Evolutionary conservation across 139 green algal genomes (phyloP).

Genomic region (Tetraselmis chui): DNA sequence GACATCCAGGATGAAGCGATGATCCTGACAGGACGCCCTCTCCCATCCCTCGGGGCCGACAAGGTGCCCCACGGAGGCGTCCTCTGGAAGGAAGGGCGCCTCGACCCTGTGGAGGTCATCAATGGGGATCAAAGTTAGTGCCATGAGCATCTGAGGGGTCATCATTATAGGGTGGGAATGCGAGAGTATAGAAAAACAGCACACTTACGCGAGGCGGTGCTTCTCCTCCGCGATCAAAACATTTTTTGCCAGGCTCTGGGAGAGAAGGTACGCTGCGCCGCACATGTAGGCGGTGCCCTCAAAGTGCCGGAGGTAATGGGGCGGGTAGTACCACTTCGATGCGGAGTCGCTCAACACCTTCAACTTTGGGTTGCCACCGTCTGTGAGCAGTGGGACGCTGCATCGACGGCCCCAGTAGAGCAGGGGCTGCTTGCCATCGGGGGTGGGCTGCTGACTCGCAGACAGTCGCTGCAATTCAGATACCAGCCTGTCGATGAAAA

Average conservation of each 20-base stretch:
- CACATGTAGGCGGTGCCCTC: neutral
- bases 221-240: neutral
- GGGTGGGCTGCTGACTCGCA: neutral
- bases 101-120: neutral
- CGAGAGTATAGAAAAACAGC: too few species aligned
- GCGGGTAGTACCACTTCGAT: neutral
- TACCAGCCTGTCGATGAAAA: neutral
- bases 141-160: too few species aligned
- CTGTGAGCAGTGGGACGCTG: neutral
- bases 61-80: neutral
- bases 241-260: neutral
- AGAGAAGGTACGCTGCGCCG: neutral
- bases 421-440: neutral
- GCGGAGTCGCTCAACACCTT: neutral
- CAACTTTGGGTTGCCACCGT: neutral
- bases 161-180: too few species aligned
- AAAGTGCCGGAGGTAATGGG: neutral
- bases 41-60: neutral
- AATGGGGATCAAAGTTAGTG: too few species aligned
- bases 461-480: neutral
- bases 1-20: neutral
- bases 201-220: neutral
- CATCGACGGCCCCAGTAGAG: neutral
- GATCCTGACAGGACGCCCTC: neutral
- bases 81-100: neutral